A percentile compares a stretch with the other conserved stretches of the same genome.
phyloP scores from a whole-genome alignment of 1,284 basidiomycete species.

The Ganoderma boninense region DNA sequence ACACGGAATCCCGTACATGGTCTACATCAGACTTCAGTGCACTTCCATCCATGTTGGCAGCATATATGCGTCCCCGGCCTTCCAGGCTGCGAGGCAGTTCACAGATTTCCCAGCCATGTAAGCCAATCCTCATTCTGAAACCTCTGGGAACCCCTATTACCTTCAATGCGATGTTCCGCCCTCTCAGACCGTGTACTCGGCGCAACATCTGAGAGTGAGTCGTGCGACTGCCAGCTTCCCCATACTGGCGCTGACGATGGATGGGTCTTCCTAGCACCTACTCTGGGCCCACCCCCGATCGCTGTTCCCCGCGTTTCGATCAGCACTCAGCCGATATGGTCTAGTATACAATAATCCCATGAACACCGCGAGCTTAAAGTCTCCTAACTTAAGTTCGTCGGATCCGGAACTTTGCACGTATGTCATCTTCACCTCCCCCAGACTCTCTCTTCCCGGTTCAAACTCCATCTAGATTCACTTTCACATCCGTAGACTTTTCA shows the following conservation, averaged over 20 bases:
- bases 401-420: background rate
- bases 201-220: background rate
- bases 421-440: background rate
- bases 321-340: background rate
- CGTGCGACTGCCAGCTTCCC: background rate
- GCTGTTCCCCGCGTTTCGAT: background rate
- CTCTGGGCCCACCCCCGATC: background rate
- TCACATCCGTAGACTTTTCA: background rate
- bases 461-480: background rate
- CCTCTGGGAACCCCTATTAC: background rate
- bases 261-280: background rate
- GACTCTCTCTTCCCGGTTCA: background rate
- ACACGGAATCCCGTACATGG: background rate
- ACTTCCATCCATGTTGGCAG: background rate
- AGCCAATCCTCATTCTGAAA: background rate
- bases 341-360: slow-evolving; percentile 3
- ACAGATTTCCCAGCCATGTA: background rate
- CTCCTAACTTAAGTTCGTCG: background rate
- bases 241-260: background rate
- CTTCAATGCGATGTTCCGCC: slow-evolving; percentile 5
- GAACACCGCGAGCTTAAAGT: background rate
- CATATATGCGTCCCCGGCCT: background rate
- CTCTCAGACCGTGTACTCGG: background rate
- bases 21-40: background rate
- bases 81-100: background rate